Evolutionary conservation across 2,329 filamentous ascomycete genomes (phyloP), one percentile per base, ranked within the genome.

Genomic region (Venturia pyrina): DNA sequence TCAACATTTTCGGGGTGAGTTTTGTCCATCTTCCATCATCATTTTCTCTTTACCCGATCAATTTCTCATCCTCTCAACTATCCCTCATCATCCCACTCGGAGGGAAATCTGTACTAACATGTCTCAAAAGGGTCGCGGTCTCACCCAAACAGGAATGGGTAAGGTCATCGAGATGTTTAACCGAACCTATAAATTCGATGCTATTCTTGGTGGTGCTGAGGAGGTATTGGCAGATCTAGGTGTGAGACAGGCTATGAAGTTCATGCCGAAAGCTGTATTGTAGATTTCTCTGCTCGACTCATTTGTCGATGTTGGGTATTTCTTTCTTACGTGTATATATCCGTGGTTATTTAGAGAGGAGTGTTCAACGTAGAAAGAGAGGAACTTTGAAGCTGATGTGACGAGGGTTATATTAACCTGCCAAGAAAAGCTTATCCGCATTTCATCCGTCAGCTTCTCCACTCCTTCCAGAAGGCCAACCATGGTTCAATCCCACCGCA

Each of bases 101-200:
- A 43, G 13, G 40, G 40, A 43, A 43, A 43, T 43, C 8, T 10
- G 5, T 21, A 21, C 50, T 56, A 32, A 56, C 28, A 32, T 32
- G 21, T 7, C 24, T n/a, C 5, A n/a, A 21, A n/a, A 56, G 57
- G 57, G 57, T 10, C 83, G 91, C 65, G 91, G 87, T 3, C 76
- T 96, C 10, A 96, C 91, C 0, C 88, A 92, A 77, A 84, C 84
- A 0, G 91, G 91, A 19, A 96, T 96, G 91, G 91, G 91, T 61
- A 83, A 84, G 63, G 82, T 91, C 41, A 86, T 96, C 68, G 91
- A 96, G 78, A 89, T 90, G 82, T 95, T 95, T 79, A 85, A 93
- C 76, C 82, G 90, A 60, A 91, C 88, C 1, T 90, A 93, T 78
- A 95, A 95, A 78, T 95, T 81, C 66, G 79, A 81, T 72, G 79